A percentile compares a stretch with the other conserved stretches of the same genome.
Evolutionary conservation across 129 eudicot species (phyloP).

Genomic region (Pittosporum tobira): DNA sequence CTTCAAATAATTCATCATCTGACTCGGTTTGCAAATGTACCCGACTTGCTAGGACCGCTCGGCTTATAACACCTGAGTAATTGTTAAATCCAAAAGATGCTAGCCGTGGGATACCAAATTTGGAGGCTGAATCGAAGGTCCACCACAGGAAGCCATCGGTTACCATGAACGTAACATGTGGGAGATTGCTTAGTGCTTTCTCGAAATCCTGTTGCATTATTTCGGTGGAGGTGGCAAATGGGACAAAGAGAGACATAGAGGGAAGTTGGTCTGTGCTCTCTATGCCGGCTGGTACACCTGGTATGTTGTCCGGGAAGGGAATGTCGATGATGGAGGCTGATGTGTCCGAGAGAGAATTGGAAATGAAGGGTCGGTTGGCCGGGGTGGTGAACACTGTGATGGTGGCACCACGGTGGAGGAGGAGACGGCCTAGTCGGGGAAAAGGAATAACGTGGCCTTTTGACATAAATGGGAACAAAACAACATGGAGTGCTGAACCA

Average conservation of each 20-base stretch:
- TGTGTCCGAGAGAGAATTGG: slow-evolving; percentile 19
- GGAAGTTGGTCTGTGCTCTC: slow-evolving; percentile 83
- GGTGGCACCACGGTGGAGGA: slow-evolving; percentile 23
- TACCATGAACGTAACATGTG: slow-evolving; percentile 30
- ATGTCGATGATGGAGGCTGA: slow-evolving; percentile 23
- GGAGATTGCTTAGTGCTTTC: slow-evolving; percentile 21
- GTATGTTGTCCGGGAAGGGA: slow-evolving; percentile 35
- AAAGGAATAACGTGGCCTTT: slow-evolving; percentile 81
- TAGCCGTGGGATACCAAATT: slow-evolving; percentile 54
- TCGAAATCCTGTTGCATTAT: slow-evolving; percentile 56
- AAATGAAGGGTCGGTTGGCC: slow-evolving; percentile 47
- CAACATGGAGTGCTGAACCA: slow-evolving; percentile 20
- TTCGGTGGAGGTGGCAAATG: slow-evolving; percentile 35
- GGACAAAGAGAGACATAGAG: slow-evolving; percentile 48
- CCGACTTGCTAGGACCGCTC: not conserved
- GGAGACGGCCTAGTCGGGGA: slow-evolving; percentile 45
- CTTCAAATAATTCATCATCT: slow-evolving; percentile 32
- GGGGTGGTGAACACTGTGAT: slow-evolving; percentile 68
- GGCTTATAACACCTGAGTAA: slow-evolving; percentile 7
- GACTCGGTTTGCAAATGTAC: slow-evolving; percentile 16
- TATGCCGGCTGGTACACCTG: slow-evolving; percentile 35
- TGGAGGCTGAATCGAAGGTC: slow-evolving; percentile 51
- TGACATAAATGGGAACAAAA: slow-evolving; percentile 77
- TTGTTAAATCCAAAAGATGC: slow-evolving; percentile 40
- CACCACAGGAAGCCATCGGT: slow-evolving; percentile 60